Conservation (phyloP, 345 rosid genomes). For the Mangifera indica region DNA sequence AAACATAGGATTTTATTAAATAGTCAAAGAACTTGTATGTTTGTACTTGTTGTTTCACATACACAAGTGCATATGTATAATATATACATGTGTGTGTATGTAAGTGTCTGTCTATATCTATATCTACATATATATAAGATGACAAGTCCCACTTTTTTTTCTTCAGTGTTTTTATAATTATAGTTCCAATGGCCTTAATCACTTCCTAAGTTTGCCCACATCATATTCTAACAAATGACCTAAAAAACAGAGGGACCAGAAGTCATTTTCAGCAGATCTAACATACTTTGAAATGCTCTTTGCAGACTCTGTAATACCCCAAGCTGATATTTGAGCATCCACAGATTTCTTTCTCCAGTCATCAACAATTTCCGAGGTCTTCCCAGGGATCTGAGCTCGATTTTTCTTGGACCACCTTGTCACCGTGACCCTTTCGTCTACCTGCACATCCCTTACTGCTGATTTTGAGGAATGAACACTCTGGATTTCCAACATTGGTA, state of each 20-base stretch:
- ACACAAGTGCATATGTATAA: too few species aligned
- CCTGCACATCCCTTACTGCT: constrained; percentile 77
- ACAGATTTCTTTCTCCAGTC: constrained; percentile 64
- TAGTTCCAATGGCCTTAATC: not conserved
- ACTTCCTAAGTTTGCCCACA: not conserved
- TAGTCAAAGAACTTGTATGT: not conserved
- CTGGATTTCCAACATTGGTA: constrained; percentile 54
- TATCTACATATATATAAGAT: not conserved
- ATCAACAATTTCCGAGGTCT: constrained; percentile 58
- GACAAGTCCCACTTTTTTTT: not conserved
- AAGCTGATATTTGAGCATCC: constrained; percentile 48
- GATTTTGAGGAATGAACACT: constrained; percentile 44
- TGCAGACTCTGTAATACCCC: constrained; percentile 62
- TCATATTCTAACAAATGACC: not conserved
- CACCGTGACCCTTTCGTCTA: constrained; percentile 82
- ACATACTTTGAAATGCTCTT: constrained; percentile 59
- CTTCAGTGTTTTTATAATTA: not conserved
- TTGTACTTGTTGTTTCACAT: not conserved
- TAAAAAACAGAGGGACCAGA: constrained; percentile 2
- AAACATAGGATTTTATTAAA: not conserved
- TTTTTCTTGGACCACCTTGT: constrained; percentile 91
- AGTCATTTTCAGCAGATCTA: constrained; percentile 9
- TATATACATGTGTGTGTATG: too few species aligned
- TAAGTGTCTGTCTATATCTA: too few species aligned
- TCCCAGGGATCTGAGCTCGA: constrained; percentile 44